phyloP scores from a whole-genome alignment of 2,329 filamentous ascomycete species.

The Purpureocillium lavendulum region DNA sequence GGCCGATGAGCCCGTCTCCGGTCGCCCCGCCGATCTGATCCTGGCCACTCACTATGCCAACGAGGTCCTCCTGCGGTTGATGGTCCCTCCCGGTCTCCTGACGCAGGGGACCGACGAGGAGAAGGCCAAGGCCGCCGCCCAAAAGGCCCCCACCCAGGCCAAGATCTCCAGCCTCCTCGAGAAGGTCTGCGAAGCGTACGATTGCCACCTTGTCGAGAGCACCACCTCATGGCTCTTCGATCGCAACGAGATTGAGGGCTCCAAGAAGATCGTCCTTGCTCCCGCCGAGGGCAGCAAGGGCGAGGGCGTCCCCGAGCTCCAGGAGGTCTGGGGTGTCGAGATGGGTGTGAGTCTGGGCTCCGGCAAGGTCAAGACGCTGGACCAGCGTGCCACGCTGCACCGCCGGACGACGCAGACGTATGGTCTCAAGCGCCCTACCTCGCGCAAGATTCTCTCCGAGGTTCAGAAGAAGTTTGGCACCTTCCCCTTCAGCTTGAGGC shows the following conservation, averaged over 20 bases:
- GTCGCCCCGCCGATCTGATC: slow-evolving; percentile 76
- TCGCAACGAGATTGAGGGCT: slow-evolving; percentile 91
- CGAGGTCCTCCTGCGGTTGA: slow-evolving; percentile 82
- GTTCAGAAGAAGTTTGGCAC: slow-evolving; percentile 95
- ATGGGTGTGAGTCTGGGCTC: slow-evolving; percentile 83
- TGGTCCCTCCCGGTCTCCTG: slow-evolving; percentile 84
- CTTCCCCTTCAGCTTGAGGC: slow-evolving; percentile 95
- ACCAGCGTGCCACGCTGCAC: slow-evolving; percentile 84
- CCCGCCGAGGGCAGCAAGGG: slow-evolving; percentile 83
- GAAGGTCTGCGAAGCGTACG: slow-evolving; percentile 86
- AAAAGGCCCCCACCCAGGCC: slow-evolving; percentile 75
- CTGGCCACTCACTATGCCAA: slow-evolving; percentile 93
- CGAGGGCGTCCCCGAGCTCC: slow-evolving; percentile 78
- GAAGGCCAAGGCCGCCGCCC: slow-evolving; percentile 79
- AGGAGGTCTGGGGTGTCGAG: slow-evolving; percentile 97
- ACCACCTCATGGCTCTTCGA: slow-evolving; percentile 97
- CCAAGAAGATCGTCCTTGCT: slow-evolving; percentile 95
- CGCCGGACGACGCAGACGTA: slow-evolving; percentile 89
- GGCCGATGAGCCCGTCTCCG: slow-evolving; percentile 56
- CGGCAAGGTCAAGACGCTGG: slow-evolving; percentile 89
- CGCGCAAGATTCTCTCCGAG: slow-evolving; percentile 85
- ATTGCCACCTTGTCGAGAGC: slow-evolving; percentile 90
- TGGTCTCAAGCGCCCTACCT: slow-evolving; percentile 87
- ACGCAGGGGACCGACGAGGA: slow-evolving; percentile 83
- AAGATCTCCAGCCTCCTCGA: slow-evolving; percentile 84